A percentile compares a stretch with the other conserved stretches of the same genome.
Evolutionary conservation across 495 filamentous ascomycete species (phyloP).

Genomic region (Opeltia flavorubescens): DNA sequence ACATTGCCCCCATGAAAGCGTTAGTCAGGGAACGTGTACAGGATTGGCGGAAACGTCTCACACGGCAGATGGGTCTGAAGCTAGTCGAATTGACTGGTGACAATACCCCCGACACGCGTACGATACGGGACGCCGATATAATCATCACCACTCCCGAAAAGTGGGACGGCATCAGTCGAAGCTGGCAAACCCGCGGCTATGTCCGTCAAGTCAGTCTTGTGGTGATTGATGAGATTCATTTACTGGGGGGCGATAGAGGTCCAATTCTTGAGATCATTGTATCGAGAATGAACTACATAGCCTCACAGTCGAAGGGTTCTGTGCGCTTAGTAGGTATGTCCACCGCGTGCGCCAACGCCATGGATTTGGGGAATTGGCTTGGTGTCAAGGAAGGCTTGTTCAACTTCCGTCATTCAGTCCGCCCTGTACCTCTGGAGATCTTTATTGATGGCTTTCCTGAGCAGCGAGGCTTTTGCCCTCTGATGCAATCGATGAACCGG

Average conservation of each 20-base stretch:
- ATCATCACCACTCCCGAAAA: conserved; percentile 99
- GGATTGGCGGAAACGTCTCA: conserved; percentile 83
- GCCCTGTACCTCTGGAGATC: conserved; percentile 86
- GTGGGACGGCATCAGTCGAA: conserved; percentile 98
- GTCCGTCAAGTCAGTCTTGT: conserved; percentile 90
- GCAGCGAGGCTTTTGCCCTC: conserved; percentile 83
- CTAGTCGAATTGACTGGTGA: conserved; percentile 96
- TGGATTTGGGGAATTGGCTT: conserved; percentile 88
- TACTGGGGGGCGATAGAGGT: conserved; percentile 87
- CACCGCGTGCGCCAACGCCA: conserved; percentile 92
- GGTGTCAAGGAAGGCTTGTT: conserved; percentile 94
- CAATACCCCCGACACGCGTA: conserved; percentile 91
- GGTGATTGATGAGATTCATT: conserved; percentile 97
- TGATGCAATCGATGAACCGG: conserved; percentile 99
- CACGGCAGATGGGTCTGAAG: conserved; percentile 69
- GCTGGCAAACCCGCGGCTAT: conserved; percentile 93
- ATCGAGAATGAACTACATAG: conserved; percentile 98
- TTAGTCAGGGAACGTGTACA: conserved; percentile 92
- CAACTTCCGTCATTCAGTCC: conserved; percentile 97
- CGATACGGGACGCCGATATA: conserved; percentile 88
- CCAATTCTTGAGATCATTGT: conserved; percentile 99
- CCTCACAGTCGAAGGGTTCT: conserved; percentile 69
- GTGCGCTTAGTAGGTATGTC: conserved; percentile 95
- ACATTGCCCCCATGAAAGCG: conserved; percentile 98
- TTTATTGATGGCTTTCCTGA: conserved; percentile 97